Evolutionary conservation across 768 basidiomycete genomes (phyloP).

Genomic region (Rhodocollybia butyracea): DNA sequence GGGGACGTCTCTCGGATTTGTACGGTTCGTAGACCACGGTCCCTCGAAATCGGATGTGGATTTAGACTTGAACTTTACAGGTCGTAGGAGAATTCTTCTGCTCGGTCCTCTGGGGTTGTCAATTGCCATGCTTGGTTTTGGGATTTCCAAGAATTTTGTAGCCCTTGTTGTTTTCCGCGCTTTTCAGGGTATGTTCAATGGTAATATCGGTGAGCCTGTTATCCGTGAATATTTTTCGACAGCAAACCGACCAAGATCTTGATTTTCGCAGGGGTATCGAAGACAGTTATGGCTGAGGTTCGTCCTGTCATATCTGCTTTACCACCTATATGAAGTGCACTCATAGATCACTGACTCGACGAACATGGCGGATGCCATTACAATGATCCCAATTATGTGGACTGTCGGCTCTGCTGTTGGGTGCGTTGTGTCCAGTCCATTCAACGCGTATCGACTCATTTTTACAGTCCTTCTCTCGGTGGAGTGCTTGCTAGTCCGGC

Average conservation of each 20-base stretch:
- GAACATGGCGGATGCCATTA: conserved; percentile 25
- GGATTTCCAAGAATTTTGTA: conserved; percentile 23
- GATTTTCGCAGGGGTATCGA: conserved; percentile 18
- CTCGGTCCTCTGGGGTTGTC: conserved; percentile 26
- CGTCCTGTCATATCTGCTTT: background rate
- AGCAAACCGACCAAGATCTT: background rate
- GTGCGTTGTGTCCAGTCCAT: conserved; percentile 9
- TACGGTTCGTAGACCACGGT: too few relatives aligned
- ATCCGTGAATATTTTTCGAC: background rate
- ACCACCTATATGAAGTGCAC: background rate
- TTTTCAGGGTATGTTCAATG: conserved; percentile 27
- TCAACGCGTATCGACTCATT: background rate
- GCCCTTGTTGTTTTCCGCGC: conserved; percentile 21
- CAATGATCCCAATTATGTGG: conserved; percentile 23
- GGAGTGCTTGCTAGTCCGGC: conserved; percentile 28
- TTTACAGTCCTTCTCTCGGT: conserved; percentile 24
- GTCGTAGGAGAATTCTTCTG: conserved; percentile 26
- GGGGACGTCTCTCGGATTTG: too few relatives aligned
- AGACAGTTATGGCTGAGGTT: conserved; percentile 29
- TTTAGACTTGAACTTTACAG: too few relatives aligned
- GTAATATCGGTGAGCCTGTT: conserved; percentile 22
- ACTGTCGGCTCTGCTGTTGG: conserved; percentile 22
- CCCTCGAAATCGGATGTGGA: too few relatives aligned
- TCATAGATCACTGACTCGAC: conserved; percentile 26
- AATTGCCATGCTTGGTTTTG: conserved; percentile 25